Percentiles rank a stretch among this genome's conserved stretches.
Evolutionary conservation across 441 rosid species (phyloP).

Genomic region (Erysimum cheiri): DNA sequence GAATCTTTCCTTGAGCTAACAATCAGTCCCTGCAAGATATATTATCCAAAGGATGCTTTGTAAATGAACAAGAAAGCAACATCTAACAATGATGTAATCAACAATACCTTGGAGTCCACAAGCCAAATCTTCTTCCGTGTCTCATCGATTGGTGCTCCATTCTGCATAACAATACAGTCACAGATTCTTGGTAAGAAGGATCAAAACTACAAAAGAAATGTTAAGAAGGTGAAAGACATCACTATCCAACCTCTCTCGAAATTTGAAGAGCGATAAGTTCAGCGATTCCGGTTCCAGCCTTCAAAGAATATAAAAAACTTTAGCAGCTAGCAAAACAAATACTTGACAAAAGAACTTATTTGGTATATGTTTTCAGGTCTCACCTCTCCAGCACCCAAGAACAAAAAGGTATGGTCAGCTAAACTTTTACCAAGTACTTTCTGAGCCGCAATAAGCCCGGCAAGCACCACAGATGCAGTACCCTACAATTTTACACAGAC

Average conservation of each 20-base stretch:
- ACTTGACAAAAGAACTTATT: background rate
- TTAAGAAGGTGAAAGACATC: background rate
- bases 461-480: slow-evolving; percentile 82
- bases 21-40: slow-evolving; percentile 66
- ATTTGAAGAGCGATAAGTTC: slow-evolving; percentile 87
- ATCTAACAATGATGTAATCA: slow-evolving; percentile 16
- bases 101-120: slow-evolving; percentile 81
- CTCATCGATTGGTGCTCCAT: slow-evolving; percentile 64
- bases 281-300: slow-evolving; percentile 95
- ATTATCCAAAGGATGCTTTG: background rate
- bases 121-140: slow-evolving; percentile 90
- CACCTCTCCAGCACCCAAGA: slow-evolving; percentile 96
- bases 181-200: slow-evolving; percentile 30
- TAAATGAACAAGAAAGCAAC: slow-evolving; percentile 10
- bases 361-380: slow-evolving; percentile 28
- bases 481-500: slow-evolving; percentile 57
- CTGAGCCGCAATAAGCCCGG: slow-evolving; percentile 77
- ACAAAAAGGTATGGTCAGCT: slow-evolving; percentile 75
- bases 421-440: slow-evolving; percentile 65
- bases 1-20: slow-evolving; percentile 78
- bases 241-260: slow-evolving; percentile 62
- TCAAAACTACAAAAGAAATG: background rate
- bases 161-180: slow-evolving; percentile 50
- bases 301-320: slow-evolving; percentile 27
- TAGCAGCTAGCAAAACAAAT: slow-evolving; percentile 10